Evolutionary conservation across 2,329 filamentous ascomycete genomes (phyloP).

Genomic region (Periglandula ipomoeae): DNA sequence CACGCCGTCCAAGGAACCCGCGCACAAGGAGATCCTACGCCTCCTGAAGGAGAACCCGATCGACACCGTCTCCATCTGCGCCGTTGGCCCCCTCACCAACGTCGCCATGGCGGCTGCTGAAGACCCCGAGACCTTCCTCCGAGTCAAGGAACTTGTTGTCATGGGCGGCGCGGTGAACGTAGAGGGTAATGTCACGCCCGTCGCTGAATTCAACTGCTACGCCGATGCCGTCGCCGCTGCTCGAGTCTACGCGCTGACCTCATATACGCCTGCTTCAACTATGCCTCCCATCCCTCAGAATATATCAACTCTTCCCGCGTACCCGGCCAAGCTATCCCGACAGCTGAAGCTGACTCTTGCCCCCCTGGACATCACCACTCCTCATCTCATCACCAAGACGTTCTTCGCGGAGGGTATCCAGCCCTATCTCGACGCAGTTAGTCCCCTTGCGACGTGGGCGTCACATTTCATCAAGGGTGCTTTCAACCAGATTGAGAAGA

Average conservation of each 20-base stretch:
- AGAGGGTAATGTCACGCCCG: conserved; percentile 75
- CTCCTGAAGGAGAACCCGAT: conserved; percentile 72
- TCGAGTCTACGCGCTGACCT: conserved; percentile 68
- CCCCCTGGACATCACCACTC: conserved; percentile 68
- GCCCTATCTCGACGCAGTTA: conserved; percentile 49
- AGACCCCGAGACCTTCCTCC: conserved; percentile 82
- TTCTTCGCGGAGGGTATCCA: conserved; percentile 49
- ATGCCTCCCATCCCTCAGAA: conserved; percentile 60
- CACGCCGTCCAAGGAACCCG: conserved; percentile 60
- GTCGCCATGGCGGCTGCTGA: conserved; percentile 79
- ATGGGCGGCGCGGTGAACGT: conserved; percentile 85
- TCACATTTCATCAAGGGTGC: conserved; percentile 62
- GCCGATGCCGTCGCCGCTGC: conserved; percentile 76
- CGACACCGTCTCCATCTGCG: conserved; percentile 82
- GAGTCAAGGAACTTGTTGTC: conserved; percentile 81
- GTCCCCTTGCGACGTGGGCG: conserved; percentile 66
- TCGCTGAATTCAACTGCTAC: conserved; percentile 92
- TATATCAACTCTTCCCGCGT: conserved; percentile 44
- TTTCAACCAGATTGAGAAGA: conserved; percentile 57
- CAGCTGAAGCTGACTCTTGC: conserved; percentile 61
- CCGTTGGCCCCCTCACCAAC: conserved; percentile 89
- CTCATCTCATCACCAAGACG: conserved; percentile 54
- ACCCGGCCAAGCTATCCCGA: conserved; percentile 55
- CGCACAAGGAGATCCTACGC: conserved; percentile 83
- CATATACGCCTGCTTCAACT: conserved; percentile 62